Base-by-base conservation (phyloP, 257 asterid species). In the Jacaranda copaia region DNA sequence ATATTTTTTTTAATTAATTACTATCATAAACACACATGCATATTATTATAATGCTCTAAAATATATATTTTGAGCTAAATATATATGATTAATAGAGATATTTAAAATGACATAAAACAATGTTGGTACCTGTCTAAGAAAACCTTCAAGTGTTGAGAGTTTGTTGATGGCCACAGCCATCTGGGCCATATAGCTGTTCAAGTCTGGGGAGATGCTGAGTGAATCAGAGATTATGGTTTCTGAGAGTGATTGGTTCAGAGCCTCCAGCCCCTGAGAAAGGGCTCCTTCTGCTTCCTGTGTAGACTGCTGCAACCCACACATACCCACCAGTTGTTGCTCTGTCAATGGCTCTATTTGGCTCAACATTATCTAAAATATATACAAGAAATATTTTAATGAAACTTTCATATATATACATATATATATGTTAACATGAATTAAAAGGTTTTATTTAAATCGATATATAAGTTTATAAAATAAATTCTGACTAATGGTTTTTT, bases 211-310 rank as follows among this genome's bases (percentile, higher is more conserved):
- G 14, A 72, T 76, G 45, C 78, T 81, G 13, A 93, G 87, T 51
- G 89, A 83, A 64, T 85, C 91, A 0, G 91, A 85, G 6, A 86
- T 59, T 5, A 93, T 84, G 43, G 91, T 84, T 14, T 91, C 87
- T 0, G 88, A 73, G 16, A 93, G 77, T 0, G 90, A 86, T 4
- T 87, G 89, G 5, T 84, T 81, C 4, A 89, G 76, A 14, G 87
- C 81, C 5, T 89, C 96, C 13, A 89, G 78, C 0, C 96, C 97
- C 72, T 87, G 92, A 13, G 92, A 80, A 0, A 92, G 83, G 8
- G 90, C 92, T 14, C 89, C 97, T 75, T 92, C 98, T 3, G 92
- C 88, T 76, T 91, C 91, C 25, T 84, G 87, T 1, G 94, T 86
- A 0, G 93, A 82, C 66, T 91, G 90, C 55, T 89, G 97, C 46